Evolutionary conservation across 352 stramenopile genomes (phyloP).

Genomic region (Globisporangium camurandrum): DNA sequence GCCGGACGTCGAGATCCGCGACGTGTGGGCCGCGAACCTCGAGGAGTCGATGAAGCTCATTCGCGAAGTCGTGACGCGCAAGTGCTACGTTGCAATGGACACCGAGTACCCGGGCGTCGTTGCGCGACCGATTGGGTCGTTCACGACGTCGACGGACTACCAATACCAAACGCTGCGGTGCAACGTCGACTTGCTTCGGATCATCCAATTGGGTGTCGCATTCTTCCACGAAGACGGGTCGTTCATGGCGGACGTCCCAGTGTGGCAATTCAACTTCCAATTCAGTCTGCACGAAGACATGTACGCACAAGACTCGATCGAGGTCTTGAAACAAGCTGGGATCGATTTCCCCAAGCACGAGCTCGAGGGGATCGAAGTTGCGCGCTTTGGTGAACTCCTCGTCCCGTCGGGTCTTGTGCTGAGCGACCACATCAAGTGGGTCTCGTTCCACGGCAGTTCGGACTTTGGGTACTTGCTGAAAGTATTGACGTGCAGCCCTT

Average conservation of each 20-base stretch:
- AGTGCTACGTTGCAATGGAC: conserved; percentile 99
- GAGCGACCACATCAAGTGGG: conserved; percentile 98
- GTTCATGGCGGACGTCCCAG: conserved; percentile 92
- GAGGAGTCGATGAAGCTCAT: conserved; percentile 95
- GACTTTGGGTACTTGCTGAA: conserved; percentile 99
- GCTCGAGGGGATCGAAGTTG: conserved; percentile 94
- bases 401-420: conserved; percentile 97
- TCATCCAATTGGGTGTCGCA: conserved; percentile 97
- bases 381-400: conserved; percentile 96
- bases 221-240: conserved; percentile 96
- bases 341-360: conserved; percentile 98
- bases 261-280: conserved; percentile 99
- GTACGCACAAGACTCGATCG: conserved; percentile 99
- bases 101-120: conserved; percentile 99
- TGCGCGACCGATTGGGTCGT: conserved; percentile 95
- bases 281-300: conserved; percentile 98
- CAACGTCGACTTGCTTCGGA: conserved; percentile 98
- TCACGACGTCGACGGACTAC: conserved; percentile 93
- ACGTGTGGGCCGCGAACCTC: conserved; percentile 92
- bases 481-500: conserved; percentile 85
- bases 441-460: conserved; percentile 98
- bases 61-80: conserved; percentile 92
- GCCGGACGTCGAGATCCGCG: conserved; percentile 88
- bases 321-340: conserved; percentile 96
- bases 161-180: conserved; percentile 98